A percentile compares a stretch with the other conserved stretches of the same genome.
Conservation (phyloP, 1,139 yeast genomes). For the Trichomonascaceae sp. region DNA sequence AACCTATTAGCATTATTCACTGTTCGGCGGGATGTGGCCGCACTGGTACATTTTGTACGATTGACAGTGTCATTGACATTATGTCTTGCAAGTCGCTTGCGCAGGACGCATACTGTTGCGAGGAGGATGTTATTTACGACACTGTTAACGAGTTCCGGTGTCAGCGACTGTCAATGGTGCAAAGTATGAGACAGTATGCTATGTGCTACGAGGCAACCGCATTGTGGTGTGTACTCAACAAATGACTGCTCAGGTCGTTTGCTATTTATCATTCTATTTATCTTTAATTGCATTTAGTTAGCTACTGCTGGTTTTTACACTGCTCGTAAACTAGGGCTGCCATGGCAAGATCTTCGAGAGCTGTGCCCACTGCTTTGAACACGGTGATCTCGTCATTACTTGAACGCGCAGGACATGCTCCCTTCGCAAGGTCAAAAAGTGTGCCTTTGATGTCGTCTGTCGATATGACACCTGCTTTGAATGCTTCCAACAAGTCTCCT, state of each 20-base stretch:
- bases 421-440: not conserved
- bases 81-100: constrained; percentile 12
- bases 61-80: constrained; percentile 49
- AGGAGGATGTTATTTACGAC: constrained; percentile 39
- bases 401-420: not conserved
- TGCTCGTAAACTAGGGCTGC: not conserved
- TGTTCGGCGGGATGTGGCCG: constrained; percentile 93
- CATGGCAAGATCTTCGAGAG: not conserved
- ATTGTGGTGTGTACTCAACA: constrained; percentile 14
- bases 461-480: not conserved
- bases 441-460: not conserved
- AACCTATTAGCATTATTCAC: constrained; percentile 45
- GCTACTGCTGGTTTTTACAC: not conserved
- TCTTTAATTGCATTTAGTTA: constrained; percentile 1
- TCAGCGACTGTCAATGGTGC: constrained; percentile 77
- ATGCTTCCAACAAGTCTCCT: not conserved
- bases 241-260: too few species aligned
- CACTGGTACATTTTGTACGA: constrained; percentile 73
- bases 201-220: constrained; percentile 51
- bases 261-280: constrained; percentile 4
- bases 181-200: constrained; percentile 59
- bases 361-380: not conserved
- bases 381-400: not conserved
- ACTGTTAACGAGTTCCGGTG: constrained; percentile 50
- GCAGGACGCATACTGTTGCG: constrained; percentile 1